These are phyloP conservation scores for Plasmodium knowlesi DNA, from an alignment of 169 alveolate genomes.

Conservation along the genomic window DNA sequence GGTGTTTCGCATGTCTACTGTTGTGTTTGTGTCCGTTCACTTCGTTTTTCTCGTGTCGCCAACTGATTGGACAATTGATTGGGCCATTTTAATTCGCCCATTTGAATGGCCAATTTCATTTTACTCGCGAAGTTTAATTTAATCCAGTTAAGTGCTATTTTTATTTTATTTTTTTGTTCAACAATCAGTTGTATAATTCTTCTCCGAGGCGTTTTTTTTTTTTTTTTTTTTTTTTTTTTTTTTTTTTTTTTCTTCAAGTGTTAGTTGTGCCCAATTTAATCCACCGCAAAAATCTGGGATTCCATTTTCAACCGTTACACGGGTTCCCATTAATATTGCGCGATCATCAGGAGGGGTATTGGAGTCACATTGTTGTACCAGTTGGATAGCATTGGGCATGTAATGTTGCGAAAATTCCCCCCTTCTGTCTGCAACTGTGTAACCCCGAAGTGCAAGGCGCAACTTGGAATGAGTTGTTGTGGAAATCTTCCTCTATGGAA, in stretches of 20 bases:
- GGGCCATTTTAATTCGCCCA: neutral
- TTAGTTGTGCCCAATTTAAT: neutral
- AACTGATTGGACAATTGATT: neutral
- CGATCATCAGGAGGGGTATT: neutral
- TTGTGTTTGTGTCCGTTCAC: neutral
- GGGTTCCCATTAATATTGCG: neutral
- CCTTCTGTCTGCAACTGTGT: neutral
- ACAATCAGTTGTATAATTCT: slow-evolving; percentile 16
- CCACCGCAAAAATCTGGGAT: neutral
- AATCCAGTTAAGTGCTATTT: neutral
- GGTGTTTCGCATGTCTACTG: neutral
- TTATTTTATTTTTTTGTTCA: slow-evolving; percentile 15
- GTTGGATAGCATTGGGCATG: neutral
- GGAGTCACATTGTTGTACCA: neutral
- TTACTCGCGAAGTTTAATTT: neutral
- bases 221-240: slow-evolving; percentile 23
- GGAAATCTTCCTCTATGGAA: neutral
- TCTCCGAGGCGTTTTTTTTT: neutral
- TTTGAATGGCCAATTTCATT: neutral
- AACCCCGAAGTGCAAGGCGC: neutral
- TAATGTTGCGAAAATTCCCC: neutral
- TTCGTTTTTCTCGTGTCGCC: neutral
- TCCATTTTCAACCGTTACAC: neutral
- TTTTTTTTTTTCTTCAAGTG: slow-evolving; percentile 10
- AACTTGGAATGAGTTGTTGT: neutral